Evolutionary conservation across 2,329 filamentous ascomycete species (phyloP).

Genomic region (Paraphaeosphaeria minitans): DNA sequence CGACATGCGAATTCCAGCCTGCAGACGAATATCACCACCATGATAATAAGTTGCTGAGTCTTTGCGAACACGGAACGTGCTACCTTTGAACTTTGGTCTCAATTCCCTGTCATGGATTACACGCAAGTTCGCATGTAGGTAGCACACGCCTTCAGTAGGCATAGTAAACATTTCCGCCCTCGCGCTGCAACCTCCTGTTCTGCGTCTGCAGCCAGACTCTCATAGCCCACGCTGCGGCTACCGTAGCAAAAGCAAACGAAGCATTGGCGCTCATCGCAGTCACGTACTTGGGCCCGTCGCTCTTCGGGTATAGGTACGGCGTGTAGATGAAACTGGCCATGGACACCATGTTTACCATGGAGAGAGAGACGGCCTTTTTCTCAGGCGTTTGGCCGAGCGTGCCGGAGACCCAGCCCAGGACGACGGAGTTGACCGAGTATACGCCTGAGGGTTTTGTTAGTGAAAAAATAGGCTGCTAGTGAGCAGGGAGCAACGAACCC

Average conservation of each 20-base stretch:
- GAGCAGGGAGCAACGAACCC: conserved; percentile 13
- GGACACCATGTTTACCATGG: conserved; percentile 50
- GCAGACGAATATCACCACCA: not conserved
- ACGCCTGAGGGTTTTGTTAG: conserved; percentile 13
- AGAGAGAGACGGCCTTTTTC: conserved; percentile 51
- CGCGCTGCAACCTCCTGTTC: not conserved
- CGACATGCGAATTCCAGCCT: not conserved
- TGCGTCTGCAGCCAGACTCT: not conserved
- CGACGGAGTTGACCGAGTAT: conserved; percentile 32
- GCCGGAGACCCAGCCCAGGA: conserved; percentile 50
- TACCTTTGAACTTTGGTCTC: too few species aligned
- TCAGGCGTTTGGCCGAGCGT: conserved; percentile 50
- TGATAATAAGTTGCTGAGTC: not conserved
- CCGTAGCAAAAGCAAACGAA: conserved; percentile 17
- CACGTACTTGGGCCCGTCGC: conserved; percentile 28
- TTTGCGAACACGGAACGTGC: not conserved
- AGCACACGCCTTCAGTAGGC: not conserved
- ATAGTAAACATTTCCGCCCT: not conserved
- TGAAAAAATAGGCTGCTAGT: not conserved
- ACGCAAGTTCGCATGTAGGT: not conserved
- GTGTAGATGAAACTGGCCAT: conserved; percentile 49
- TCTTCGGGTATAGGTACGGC: conserved; percentile 47
- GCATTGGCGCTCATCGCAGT: conserved; percentile 31
- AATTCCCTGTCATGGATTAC: not conserved
- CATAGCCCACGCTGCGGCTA: conserved; percentile 1